phyloP scores from a whole-genome alignment of 805 yeast genomes.

The Dipodascopsis tothii region DNA sequence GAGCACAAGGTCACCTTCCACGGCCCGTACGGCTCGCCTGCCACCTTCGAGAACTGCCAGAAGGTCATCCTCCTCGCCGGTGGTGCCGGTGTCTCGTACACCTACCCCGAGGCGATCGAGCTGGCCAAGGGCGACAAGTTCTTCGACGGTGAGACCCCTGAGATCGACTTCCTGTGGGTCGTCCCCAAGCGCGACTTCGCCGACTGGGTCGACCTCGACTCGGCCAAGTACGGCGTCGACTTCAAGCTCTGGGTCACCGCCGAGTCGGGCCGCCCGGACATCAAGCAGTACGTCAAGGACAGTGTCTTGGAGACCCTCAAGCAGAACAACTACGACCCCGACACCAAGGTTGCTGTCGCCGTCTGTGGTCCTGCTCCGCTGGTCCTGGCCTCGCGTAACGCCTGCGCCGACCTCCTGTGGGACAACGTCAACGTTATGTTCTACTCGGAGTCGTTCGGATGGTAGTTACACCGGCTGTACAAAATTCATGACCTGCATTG shows the following conservation, averaged over 20 bases:
- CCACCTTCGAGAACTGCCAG: conserved; percentile 20
- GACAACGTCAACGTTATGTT: conserved; percentile 26
- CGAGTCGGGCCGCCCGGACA: conserved; percentile 30
- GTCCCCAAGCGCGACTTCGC: conserved; percentile 26
- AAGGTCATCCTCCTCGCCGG: conserved; percentile 29
- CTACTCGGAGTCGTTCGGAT: conserved; percentile 30
- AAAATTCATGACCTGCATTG: no score
- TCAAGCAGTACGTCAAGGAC: conserved; percentile 22
- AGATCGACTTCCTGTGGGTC: conserved; percentile 29
- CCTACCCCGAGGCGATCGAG: conserved; percentile 26
- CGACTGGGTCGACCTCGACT: conserved; percentile 27
- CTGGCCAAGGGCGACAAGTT: conserved; percentile 12
- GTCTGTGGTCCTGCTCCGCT: conserved; percentile 30
- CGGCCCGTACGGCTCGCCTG: conserved; percentile 24
- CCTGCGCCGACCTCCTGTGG: conserved; percentile 23
- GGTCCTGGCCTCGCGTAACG: conserved; percentile 26
- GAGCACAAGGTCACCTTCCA: conserved; percentile 24
- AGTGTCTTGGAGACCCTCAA: conserved; percentile 19
- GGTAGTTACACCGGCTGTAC: no score
- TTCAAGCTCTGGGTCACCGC: conserved; percentile 29
- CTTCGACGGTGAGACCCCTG: conserved; percentile 8
- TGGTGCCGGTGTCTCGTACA: conserved; percentile 32
- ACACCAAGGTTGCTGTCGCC: conserved; percentile 22
- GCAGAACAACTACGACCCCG: background rate
- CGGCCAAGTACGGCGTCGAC: conserved; percentile 18